Percentiles rank a stretch among this genome's conserved stretches.
Evolutionary conservation across 306 rosid genomes (phyloP).

Genomic region (Cotoneaster glaucophyllus): DNA sequence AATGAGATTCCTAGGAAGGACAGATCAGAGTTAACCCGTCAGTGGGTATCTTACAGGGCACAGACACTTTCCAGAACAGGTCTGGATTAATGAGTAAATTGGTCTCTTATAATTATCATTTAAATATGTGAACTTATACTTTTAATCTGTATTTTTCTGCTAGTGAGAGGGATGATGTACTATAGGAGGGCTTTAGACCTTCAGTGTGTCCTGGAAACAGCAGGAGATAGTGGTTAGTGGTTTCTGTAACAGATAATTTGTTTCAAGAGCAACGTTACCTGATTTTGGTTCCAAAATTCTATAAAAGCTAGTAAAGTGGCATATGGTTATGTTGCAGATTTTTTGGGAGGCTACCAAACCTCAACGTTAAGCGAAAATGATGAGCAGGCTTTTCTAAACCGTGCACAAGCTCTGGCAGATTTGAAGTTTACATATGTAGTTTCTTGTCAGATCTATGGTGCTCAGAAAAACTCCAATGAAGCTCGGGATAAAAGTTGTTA

Average conservation of each 20-base stretch:
- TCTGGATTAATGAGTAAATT: conserved; percentile 22
- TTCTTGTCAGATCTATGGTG: conserved; percentile 84
- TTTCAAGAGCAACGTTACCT: conserved; percentile 1
- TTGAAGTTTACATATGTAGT: conserved; percentile 92
- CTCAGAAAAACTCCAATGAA: conserved; percentile 62
- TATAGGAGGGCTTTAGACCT: conserved; percentile 62
- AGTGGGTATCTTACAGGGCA: conserved; percentile 94
- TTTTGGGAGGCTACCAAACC: conserved; percentile 36
- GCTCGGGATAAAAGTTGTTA: conserved; percentile 46
- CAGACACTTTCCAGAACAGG: conserved; percentile 98
- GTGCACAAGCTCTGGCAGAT: conserved; percentile 79
- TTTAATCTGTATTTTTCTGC: conserved; percentile 18
- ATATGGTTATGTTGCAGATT: conserved; percentile 35
- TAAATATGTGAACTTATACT: conserved; percentile 9
- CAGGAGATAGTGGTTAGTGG: conserved; percentile 54
- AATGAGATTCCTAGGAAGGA: conserved; percentile 8
- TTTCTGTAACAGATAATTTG: conserved; percentile 8
- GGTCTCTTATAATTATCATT: conserved; percentile 3
- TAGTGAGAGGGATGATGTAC: conserved; percentile 99
- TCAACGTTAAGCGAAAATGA: conserved; percentile 14
- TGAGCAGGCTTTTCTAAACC: conserved; percentile 21
- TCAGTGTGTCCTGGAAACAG: conserved; percentile 62
- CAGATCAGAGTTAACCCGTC: conserved; percentile 38
- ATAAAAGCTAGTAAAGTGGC: background rate
- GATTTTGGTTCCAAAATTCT: conserved; percentile 4